Evolutionary conservation across 2,329 filamentous ascomycete genomes (phyloP).

Genomic region (Fusarium poae): DNA sequence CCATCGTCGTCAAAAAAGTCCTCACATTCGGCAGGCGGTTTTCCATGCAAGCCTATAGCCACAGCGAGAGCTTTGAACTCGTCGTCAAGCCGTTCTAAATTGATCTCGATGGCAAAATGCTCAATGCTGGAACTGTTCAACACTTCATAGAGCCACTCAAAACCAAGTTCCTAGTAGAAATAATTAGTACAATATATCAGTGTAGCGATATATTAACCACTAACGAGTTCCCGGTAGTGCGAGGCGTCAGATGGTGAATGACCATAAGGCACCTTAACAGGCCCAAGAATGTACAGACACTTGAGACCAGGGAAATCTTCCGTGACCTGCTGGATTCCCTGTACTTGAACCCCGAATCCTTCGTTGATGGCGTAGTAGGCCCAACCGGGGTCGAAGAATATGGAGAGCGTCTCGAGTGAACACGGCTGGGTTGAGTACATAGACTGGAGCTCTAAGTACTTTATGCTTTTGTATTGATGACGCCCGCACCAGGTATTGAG

Average conservation of each 20-base stretch:
- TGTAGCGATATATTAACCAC: too few species aligned
- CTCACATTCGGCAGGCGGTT: not conserved
- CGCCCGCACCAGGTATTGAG: not conserved
- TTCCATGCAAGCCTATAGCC: not conserved
- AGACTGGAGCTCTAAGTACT: not conserved
- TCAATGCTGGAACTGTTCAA: not conserved
- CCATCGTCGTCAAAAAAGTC: not conserved
- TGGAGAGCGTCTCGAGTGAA: not conserved
- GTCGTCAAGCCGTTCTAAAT: not conserved
- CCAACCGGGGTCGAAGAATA: too few species aligned
- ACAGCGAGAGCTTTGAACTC: not conserved
- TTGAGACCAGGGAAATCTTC: too few species aligned
- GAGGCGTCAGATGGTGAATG: too few species aligned
- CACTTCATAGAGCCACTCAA: rapidly evolving
- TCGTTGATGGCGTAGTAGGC: too few species aligned
- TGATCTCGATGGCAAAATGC: not conserved
- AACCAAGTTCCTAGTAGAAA: too few species aligned
- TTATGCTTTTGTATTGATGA: rapidly evolving
- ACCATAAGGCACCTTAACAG: too few species aligned
- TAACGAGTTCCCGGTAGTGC: too few species aligned
- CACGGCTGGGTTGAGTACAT: not conserved
- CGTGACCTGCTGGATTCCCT: too few species aligned
- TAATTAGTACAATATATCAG: not conserved
- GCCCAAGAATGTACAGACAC: too few species aligned
- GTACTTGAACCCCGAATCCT: too few species aligned